These are phyloP conservation scores for Diplosphaera chodatii DNA, from an alignment of 139 green algal species.

Conservation along the genomic window DNA sequence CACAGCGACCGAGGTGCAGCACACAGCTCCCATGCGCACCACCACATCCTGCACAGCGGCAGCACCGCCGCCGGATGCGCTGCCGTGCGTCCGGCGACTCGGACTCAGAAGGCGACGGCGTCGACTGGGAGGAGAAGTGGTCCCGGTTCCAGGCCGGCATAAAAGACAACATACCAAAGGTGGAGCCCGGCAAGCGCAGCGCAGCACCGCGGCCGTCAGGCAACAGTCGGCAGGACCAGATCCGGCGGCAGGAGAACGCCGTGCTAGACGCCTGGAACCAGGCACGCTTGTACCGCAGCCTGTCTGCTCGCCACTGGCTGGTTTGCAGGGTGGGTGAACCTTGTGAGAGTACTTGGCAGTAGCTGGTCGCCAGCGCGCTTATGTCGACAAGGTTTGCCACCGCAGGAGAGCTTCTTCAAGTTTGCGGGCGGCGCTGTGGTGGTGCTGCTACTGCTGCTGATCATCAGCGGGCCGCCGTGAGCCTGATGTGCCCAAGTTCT, in stretches of 20 bases:
- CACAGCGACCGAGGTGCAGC: no score
- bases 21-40: no score
- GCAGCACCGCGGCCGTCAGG: no score
- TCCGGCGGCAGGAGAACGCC: neutral
- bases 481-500: no score
- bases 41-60: no score
- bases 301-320: no score
- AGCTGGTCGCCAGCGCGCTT: no score
- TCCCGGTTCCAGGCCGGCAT: neutral
- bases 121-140: neutral
- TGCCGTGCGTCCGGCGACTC: neutral
- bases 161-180: neutral
- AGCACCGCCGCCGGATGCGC: no score
- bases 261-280: neutral
- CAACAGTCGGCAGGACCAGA: conserved; percentile 1
- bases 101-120: neutral
- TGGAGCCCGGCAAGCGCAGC: neutral
- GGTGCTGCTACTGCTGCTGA: neutral
- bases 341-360: no score
- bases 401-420: neutral
- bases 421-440: neutral
- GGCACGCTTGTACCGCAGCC: no score
- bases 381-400: no score
- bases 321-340: no score
- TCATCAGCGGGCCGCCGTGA: neutral